Percentiles rank a stretch among this genome's conserved stretches.
These are phyloP conservation scores for Boletus eberwhitei DNA, from an alignment of 768 basidiomycete species.

Conservation along the genomic window DNA sequence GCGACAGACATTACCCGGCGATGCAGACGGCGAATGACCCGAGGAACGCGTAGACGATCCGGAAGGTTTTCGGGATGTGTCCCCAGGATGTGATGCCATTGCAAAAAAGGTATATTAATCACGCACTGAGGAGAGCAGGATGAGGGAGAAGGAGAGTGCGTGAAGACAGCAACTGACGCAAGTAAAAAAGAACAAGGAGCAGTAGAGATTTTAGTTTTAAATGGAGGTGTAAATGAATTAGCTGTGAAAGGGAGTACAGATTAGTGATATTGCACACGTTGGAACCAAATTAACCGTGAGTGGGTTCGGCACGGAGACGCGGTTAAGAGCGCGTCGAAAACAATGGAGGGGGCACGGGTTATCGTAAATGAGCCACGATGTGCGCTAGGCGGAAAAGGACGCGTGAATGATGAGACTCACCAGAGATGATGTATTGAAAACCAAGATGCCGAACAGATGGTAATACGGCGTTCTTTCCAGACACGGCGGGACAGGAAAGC, in stretches of 20 bases:
- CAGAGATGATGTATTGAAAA: slow-evolving; percentile 30
- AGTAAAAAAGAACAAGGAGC: slow-evolving; percentile 23
- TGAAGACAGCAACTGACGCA: slow-evolving; percentile 24
- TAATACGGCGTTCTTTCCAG: slow-evolving; percentile 17
- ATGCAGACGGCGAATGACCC: slow-evolving; percentile 58
- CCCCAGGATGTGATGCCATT: slow-evolving; percentile 36
- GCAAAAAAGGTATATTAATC: slow-evolving; percentile 25
- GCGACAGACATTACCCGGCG: slow-evolving; percentile 53
- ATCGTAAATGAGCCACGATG: slow-evolving; percentile 35
- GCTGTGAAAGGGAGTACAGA: slow-evolving; percentile 25
- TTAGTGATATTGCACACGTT: slow-evolving; percentile 28
- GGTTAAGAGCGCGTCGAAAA: slow-evolving; percentile 30
- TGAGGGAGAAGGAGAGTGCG: slow-evolving; percentile 12
- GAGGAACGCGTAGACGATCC: slow-evolving; percentile 65
- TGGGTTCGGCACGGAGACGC: slow-evolving; percentile 30
- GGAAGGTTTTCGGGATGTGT: slow-evolving; percentile 63
- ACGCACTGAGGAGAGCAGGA: slow-evolving; percentile 25
- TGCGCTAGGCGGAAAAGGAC: slow-evolving; percentile 22
- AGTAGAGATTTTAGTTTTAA: slow-evolving; percentile 34
- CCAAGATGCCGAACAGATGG: slow-evolving; percentile 20
- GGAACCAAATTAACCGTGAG: slow-evolving; percentile 9
- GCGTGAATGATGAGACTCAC: slow-evolving; percentile 33
- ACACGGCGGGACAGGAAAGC: slow-evolving; percentile 21
- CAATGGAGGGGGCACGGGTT: slow-evolving; percentile 21
- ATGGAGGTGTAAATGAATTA: slow-evolving; percentile 35